Evolutionary conservation across 306 rosid species (phyloP), one percentile per base, ranked within the genome.

Genomic region (Malus fusca): DNA sequence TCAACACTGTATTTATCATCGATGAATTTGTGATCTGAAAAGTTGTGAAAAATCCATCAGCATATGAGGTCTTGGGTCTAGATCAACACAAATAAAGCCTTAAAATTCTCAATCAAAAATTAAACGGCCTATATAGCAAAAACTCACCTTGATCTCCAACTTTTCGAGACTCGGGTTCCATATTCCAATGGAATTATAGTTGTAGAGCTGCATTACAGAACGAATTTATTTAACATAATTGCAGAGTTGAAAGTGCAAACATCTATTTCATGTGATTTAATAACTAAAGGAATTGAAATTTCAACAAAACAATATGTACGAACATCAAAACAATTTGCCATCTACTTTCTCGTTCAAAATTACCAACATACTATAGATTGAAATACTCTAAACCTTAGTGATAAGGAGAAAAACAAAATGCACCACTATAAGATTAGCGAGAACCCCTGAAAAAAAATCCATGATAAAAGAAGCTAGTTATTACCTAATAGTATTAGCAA

Each of bases 1-100:
- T 73, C 68, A 43, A 73, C 68, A 60, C 19, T 73, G 56, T 59
- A 73, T 4, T 40, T 73, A 19, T 73, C 58, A 28, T 73, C 77
- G 58, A 63, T 31, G 68, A 30, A 5, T 63, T 63, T 63, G 42
- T 31, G 5, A 63, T 17, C 68, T 63, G 68, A 63, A 63, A 63
- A 63, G 40, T 30, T 63, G 21, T 10, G 44, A 42, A 43, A 43
- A 43, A 11, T 43, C 46, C 46, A 43, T 43, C 46, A 43, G 46
- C 14, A 43, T 11, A 43, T 43, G 46, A 43, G 46, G 46, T 43
- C 46, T 43, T 10, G 46, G 14, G 14, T 43, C 13, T 11, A 43
- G 46, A 43, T 43, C 46, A 42, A 42, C 46, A 42, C 13, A 42
- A 42, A 42, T n/a, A n/a, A n/a, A 58, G 26, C 62, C 28, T 58